phyloP scores from a whole-genome alignment of 1,139 yeast genomes.

The Pichia sp. region DNA sequence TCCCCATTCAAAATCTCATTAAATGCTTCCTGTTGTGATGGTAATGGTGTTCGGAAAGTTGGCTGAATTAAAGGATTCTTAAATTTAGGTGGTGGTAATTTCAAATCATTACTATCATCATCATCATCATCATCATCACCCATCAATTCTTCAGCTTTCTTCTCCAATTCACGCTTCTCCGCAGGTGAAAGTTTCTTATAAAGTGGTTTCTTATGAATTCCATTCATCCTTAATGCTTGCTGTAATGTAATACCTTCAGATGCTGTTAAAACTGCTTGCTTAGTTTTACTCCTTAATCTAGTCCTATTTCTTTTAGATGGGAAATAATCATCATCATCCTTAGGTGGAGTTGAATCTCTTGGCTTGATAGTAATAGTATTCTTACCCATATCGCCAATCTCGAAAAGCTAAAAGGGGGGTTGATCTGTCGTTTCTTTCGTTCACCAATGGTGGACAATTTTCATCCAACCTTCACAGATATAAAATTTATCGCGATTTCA shows the following conservation, averaged over 20 bases:
- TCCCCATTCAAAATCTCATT: background rate
- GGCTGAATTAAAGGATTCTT: slow-evolving; percentile 1
- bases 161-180: slow-evolving; percentile 6
- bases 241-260: slow-evolving; percentile 5
- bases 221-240: slow-evolving; percentile 10
- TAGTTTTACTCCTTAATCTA: slow-evolving; percentile 8
- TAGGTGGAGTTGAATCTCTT: background rate
- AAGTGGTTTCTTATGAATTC: slow-evolving; percentile 8
- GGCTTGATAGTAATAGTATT: too few species aligned
- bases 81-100: slow-evolving; percentile 7
- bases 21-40: background rate
- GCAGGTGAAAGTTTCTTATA: slow-evolving; percentile 6
- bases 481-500: too few species aligned
- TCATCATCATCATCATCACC: slow-evolving; percentile 3
- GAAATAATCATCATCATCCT: slow-evolving; percentile 2
- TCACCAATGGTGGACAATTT: too few species aligned
- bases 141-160: slow-evolving; percentile 1
- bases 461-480: too few species aligned
- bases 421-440: too few species aligned
- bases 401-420: too few species aligned
- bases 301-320: slow-evolving; percentile 11
- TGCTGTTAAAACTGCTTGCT: slow-evolving; percentile 10
- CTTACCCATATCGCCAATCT: too few species aligned
- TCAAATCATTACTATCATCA: slow-evolving; percentile 3
- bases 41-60: background rate